Evolutionary conservation across 1,284 basidiomycete genomes (phyloP).

Genomic region (Grifola frondosa): DNA sequence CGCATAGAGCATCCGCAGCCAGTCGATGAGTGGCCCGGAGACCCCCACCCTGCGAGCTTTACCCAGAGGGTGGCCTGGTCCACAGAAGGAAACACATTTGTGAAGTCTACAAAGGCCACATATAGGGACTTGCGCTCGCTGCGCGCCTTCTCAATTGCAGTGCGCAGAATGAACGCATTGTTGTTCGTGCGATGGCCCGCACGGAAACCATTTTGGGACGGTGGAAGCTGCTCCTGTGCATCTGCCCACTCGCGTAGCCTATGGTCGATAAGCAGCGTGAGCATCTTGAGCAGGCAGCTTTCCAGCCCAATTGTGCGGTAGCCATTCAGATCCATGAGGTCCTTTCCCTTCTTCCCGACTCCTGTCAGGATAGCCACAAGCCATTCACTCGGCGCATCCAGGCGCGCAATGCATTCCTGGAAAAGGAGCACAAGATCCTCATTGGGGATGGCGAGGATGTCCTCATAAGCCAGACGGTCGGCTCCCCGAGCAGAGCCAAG

Average conservation of each 20-base stretch:
- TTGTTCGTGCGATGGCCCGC: slow-evolving; percentile 22
- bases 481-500: slow-evolving; percentile 9
- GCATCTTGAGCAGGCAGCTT: slow-evolving; percentile 31
- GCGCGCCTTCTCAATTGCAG: slow-evolving; percentile 27
- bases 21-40: slow-evolving; percentile 31
- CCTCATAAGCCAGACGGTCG: slow-evolving; percentile 16
- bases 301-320: slow-evolving; percentile 35
- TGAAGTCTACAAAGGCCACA: slow-evolving; percentile 31
- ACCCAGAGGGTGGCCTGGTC: slow-evolving; percentile 32
- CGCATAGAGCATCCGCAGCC: slow-evolving; percentile 30
- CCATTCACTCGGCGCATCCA: slow-evolving; percentile 22
- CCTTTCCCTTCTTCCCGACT: slow-evolving; percentile 25
- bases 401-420: slow-evolving; percentile 19
- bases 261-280: slow-evolving; percentile 28
- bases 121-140: slow-evolving; percentile 18
- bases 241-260: slow-evolving; percentile 20
- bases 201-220: slow-evolving; percentile 28
- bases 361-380: slow-evolving; percentile 24
- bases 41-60: slow-evolving; percentile 25
- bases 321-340: slow-evolving; percentile 17
- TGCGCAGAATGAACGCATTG: slow-evolving; percentile 27
- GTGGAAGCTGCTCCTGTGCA: slow-evolving; percentile 12
- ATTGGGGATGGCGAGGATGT: slow-evolving; percentile 17
- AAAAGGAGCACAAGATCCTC: slow-evolving; percentile 16
- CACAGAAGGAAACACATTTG: slow-evolving; percentile 36